Conservation (phyloP, 768 basidiomycete genomes). For the Antrodiella citrinella region DNA sequence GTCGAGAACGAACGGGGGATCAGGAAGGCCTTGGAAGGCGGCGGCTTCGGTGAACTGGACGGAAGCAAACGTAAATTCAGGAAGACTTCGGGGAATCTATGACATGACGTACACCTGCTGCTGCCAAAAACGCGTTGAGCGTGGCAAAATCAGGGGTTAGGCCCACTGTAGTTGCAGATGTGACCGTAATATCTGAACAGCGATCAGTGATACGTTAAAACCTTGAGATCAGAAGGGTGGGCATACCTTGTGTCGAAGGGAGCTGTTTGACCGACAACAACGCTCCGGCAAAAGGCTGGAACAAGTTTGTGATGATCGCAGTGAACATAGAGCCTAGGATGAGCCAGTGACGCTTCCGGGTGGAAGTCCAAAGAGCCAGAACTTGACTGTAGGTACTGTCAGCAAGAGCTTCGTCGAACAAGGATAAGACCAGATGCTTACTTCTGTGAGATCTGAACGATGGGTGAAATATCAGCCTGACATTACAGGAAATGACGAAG, state of each 20-base stretch:
- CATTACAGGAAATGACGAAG: constrained; percentile 4
- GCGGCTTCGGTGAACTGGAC: constrained; percentile 35
- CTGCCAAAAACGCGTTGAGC: constrained; percentile 49
- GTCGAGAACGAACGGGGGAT: constrained; percentile 48
- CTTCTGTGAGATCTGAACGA: not conserved
- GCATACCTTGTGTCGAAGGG: constrained; percentile 26
- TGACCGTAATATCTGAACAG: constrained; percentile 29
- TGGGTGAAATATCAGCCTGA: constrained; percentile 36
- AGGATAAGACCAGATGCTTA: no score
- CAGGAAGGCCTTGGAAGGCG: constrained; percentile 35
- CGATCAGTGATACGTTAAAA: constrained; percentile 4
- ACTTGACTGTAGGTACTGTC: constrained; percentile 29
- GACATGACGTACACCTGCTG: constrained; percentile 40
- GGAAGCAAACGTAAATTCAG: not conserved
- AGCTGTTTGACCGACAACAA: constrained; percentile 22
- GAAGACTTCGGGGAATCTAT: no score
- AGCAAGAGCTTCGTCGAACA: not conserved
- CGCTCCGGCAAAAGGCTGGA: constrained; percentile 50
- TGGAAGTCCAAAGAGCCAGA: constrained; percentile 33
- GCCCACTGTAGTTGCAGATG: constrained; percentile 33
- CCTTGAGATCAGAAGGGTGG: constrained; percentile 9
- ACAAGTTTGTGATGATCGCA: constrained; percentile 34
- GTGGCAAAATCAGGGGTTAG: constrained; percentile 35
- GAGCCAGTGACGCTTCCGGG: constrained; percentile 45
- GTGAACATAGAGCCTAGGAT: constrained; percentile 45